A percentile compares a stretch with the other conserved stretches of the same genome.
Evolutionary conservation across 768 basidiomycete species (phyloP).

Genomic region (Coprinellus micaceus): DNA sequence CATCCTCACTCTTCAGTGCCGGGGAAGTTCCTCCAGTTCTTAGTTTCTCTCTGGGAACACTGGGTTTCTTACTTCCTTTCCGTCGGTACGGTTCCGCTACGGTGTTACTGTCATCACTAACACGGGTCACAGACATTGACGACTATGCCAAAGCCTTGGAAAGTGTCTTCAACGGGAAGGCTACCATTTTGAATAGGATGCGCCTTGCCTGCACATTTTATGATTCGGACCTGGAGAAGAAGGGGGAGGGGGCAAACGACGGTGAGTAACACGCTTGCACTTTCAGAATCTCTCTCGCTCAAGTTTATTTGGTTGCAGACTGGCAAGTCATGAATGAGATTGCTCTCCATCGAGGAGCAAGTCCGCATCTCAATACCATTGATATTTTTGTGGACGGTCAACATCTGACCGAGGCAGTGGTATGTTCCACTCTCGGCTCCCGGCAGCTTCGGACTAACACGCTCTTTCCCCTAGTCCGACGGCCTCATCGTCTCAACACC

Average conservation of each 20-base stretch:
- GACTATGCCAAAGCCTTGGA: conserved; percentile 78
- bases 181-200: conserved; percentile 86
- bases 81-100: conserved; percentile 49
- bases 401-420: conserved; percentile 92
- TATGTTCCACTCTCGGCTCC: conserved; percentile 37
- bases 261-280: conserved; percentile 35
- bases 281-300: not conserved
- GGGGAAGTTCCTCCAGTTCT: conserved; percentile 92
- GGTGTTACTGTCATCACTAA: not conserved
- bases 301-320: too few relatives aligned
- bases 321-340: conserved; percentile 99
- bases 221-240: conserved; percentile 53
- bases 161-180: conserved; percentile 74
- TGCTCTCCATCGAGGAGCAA: conserved; percentile 85
- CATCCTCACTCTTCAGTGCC: conserved; percentile 83
- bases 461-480: conserved; percentile 60
- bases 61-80: conserved; percentile 92
- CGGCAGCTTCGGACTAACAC: conserved; percentile 1
- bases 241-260: conserved; percentile 45
- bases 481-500: conserved; percentile 93
- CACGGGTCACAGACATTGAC: conserved; percentile 66
- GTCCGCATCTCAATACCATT: conserved; percentile 88
- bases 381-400: conserved; percentile 93
- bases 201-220: conserved; percentile 80
- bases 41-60: conserved; percentile 89